These are phyloP conservation scores for Phytophthora ramorum DNA, from an alignment of 352 stramenopile genomes.

Conservation along the genomic window DNA sequence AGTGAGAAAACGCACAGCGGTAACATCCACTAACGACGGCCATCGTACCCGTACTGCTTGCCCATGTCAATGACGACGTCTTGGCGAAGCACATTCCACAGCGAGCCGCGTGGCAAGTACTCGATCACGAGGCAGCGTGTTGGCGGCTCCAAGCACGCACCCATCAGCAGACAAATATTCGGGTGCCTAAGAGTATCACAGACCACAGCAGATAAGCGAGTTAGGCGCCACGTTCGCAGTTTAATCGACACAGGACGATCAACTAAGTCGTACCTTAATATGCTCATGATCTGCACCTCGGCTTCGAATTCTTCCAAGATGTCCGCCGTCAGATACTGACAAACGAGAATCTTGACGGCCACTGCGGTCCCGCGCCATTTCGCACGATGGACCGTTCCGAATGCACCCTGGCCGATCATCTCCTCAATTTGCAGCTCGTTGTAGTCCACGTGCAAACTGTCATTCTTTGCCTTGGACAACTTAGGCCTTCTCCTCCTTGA, in stretches of 20 bases:
- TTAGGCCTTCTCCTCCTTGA: constrained; percentile 39
- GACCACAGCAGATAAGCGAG: background rate
- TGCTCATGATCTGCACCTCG: constrained; percentile 92
- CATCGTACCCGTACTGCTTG: constrained; percentile 74
- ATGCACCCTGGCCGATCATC: constrained; percentile 87
- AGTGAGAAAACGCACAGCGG: background rate
- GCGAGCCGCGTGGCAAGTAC: constrained; percentile 79
- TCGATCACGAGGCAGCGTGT: constrained; percentile 89
- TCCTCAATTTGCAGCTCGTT: constrained; percentile 79
- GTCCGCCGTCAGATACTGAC: constrained; percentile 83
- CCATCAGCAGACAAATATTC: constrained; percentile 89
- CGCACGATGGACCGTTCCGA: constrained; percentile 81
- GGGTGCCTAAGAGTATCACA: constrained; percentile 58
- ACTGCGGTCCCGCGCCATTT: constrained; percentile 79
- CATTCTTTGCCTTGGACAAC: constrained; percentile 65
- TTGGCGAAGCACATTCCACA: constrained; percentile 89
- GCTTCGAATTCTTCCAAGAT: constrained; percentile 90
- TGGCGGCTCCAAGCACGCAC: constrained; percentile 78
- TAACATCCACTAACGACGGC: background rate
- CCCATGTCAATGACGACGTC: constrained; percentile 70
- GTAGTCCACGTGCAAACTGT: constrained; percentile 85
- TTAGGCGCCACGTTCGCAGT: background rate
- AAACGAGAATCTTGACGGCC: constrained; percentile 88
- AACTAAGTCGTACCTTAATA: constrained; percentile 62
- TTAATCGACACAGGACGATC: background rate